Evolutionary conservation across 768 basidiomycete genomes (phyloP), one percentile per base, ranked within the genome.

Genomic region (Lactarius akahatsu): DNA sequence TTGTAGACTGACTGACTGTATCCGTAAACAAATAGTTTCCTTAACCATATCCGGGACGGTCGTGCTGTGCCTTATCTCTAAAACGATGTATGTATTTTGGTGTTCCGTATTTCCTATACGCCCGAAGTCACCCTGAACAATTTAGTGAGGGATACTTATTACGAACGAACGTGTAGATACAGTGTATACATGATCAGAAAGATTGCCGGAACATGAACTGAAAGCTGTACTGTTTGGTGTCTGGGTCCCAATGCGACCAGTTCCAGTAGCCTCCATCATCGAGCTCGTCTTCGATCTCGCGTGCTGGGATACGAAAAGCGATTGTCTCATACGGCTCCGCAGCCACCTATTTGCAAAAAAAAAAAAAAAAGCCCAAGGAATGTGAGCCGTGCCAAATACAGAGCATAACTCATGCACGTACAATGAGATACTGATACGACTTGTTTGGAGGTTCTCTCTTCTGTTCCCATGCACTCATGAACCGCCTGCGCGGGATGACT

Each of bases 311-410:
- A 20, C 96, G 92, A 82, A 98, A 98, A n/a, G 95, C 94, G 71
- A 99, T 94, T 4, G 96, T 98, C 78, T 99, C 97, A 74, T 98
- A 99, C 6, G 96, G 96, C 73, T 98, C 97, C n/a, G 97, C 95
- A 20, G 96, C 97, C 67, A 98, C 93, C 96, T 98, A 45, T 32
- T 23, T 30, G 26, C 18, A 23, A 13, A 28, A 2, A 28, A 28
- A 28, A 15, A 34, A 20, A 45, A 59, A 38, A 36, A 13, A 13
- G 3, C 36, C 36, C 11, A 34, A 34, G 0, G 15, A 2, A 23
- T 0, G 47, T 69, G 6, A 68, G 59, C n/a, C 64, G 78, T 76
- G 38, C 50, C 62, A 4, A 61, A 56, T 16, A 15, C 64, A 32
- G 16, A 26, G 30, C 15, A 38, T 50, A 55, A 38, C 13, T 10